Base-by-base conservation (phyloP, 1,284 basidiomycete species). In the Ceratobasidium sp. region DNA sequence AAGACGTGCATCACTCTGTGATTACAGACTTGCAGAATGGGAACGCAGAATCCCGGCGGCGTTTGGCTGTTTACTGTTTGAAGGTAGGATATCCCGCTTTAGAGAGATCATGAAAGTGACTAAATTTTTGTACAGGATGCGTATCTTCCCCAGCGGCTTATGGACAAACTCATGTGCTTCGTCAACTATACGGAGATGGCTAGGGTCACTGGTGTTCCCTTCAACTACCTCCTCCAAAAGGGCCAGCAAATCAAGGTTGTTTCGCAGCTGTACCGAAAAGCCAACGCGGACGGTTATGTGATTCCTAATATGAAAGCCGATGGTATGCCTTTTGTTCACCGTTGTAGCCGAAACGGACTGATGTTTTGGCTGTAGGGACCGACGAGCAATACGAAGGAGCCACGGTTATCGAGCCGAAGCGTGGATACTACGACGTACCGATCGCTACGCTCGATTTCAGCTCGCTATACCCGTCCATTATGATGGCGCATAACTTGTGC, bases 401-500 rank as follows among this genome's bases (percentile, higher is more conserved):
- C 1, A 99, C 95, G 14, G 96, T 98, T 80, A 98, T 98, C 78
- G 97, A 99, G 79, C 96, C 96, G 0, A 91, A 88, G 81, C 95
- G 92, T 80, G 96, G 97, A 0, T 99, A 93, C 82, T 99, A 98
- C 81, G 95, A 97, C 80, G 89, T 91, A 0, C 96, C 96, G 0
- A 98, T 99, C 79, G 95, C 97, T 5, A 98, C 96, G 0, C 88
- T 99, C 53, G 96, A 99, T 88, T 99, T 99, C 84, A 96, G 94
- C 74, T 98, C 96, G 0, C 87, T 99, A 77, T 99, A 99, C 82
- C 96, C 96, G 0, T 98, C 97, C 0, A 98, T 99, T 84, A 99
- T 99, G 96, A 98, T 98, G 96, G 97, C 96, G 0, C 97, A 99
- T 82, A 99, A 98, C 81, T 85, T 99, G 1, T 98, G 96, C 82